phyloP scores from a whole-genome alignment of 2,329 filamentous ascomycete species.

The Pezicula carpinea region DNA sequence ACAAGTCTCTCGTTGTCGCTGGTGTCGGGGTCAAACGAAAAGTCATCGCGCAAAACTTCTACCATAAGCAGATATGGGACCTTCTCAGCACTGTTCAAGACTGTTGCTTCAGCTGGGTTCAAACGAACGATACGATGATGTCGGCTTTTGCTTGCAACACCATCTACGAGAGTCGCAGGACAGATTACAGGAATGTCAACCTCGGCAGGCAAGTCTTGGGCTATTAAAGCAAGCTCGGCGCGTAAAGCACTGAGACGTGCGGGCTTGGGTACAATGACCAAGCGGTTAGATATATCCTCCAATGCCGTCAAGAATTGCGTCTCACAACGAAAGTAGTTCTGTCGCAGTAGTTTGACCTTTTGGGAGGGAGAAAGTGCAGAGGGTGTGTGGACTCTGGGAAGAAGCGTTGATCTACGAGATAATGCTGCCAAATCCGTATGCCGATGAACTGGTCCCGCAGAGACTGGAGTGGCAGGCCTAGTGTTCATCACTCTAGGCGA shows the following conservation, averaged over 20 bases:
- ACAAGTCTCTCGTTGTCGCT: constrained; percentile 67
- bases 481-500: constrained; percentile 44
- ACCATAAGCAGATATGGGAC: constrained; percentile 84
- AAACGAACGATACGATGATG: constrained; percentile 81
- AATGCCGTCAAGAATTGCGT: constrained; percentile 77
- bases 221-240: constrained; percentile 75
- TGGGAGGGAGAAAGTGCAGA: constrained; percentile 60
- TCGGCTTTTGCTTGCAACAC: constrained; percentile 67
- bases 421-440: constrained; percentile 37
- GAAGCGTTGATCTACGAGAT: constrained; percentile 54
- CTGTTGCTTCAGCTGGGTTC: constrained; percentile 79
- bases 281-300: constrained; percentile 79
- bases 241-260: constrained; percentile 76
- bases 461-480: constrained; percentile 54
- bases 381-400: constrained; percentile 52
- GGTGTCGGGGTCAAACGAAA: constrained; percentile 74
- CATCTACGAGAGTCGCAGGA: constrained; percentile 68
- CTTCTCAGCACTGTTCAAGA: constrained; percentile 81
- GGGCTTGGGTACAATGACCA: constrained; percentile 76
- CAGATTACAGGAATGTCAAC: constrained; percentile 81
- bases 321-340: constrained; percentile 79
- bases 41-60: constrained; percentile 76
- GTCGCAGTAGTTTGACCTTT: constrained; percentile 67
- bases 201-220: constrained; percentile 76
- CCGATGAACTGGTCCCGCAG: constrained; percentile 44